phyloP scores from a whole-genome alignment of 768 basidiomycete species.

The Leccinum broughii region DNA sequence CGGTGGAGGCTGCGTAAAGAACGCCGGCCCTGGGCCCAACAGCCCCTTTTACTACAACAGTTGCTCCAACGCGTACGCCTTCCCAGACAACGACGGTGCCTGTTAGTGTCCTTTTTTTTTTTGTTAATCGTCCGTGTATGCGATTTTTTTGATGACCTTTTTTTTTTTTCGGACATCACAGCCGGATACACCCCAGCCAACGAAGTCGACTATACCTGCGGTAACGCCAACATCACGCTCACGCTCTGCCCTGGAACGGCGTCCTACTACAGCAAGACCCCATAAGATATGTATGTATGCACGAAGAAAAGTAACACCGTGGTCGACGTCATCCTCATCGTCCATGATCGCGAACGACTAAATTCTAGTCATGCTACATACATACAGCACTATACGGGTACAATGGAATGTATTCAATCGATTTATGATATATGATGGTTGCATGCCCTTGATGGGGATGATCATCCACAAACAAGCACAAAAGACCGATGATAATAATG shows the following conservation, averaged over 20 bases:
- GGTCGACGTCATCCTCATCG: background rate
- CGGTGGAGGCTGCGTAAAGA: background rate
- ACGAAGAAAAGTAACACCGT: background rate
- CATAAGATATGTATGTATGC: background rate
- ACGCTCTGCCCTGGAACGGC: constrained; percentile 24
- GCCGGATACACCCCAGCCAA: constrained; percentile 21
- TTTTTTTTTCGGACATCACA: background rate
- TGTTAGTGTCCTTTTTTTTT: constrained; percentile 7
- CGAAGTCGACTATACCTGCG: constrained; percentile 23
- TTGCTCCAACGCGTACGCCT: constrained; percentile 12
- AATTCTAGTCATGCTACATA: background rate
- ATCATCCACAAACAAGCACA: background rate
- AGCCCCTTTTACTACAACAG: background rate
- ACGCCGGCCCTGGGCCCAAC: constrained; percentile 1
- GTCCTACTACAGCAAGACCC: constrained; percentile 6
- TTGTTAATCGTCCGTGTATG: too few species aligned
- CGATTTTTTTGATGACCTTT: background rate
- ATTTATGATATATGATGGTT: background rate
- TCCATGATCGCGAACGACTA: background rate
- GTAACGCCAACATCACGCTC: constrained; percentile 19
- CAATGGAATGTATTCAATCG: background rate
- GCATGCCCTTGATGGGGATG: too few species aligned
- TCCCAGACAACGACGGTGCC: constrained; percentile 25
- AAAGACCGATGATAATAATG: background rate
- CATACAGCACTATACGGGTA: background rate